Evolutionary conservation across 306 rosid genomes (phyloP), one percentile per base, ranked within the genome.

Genomic region (Gleditsia sinensis): DNA sequence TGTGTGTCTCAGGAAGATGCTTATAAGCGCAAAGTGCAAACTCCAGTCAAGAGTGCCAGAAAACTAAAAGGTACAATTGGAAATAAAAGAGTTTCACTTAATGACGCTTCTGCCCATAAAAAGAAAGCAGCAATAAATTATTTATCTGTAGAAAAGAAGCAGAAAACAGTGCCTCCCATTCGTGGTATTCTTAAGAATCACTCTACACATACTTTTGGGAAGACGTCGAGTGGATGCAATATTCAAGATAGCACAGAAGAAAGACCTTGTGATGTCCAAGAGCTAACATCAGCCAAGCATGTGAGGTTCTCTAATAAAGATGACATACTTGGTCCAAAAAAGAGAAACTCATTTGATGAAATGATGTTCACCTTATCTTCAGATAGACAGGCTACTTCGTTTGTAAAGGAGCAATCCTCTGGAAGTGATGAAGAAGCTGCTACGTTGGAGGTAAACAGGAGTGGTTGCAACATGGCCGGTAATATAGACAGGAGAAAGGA

Each of bases 301-400:
- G 92, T 87, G 72, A 88, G 72, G 67, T 86, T 90, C 78, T 83
- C 86, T 23, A 86, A 46, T 27, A 83, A 79, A 75, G 89, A 88
- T 32, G 86, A 75, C 74, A 71, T 85, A 50, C 81, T 84, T 77
- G 82, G 89, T 77, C 87, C 85, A 25, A 59, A 72, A 49, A 79
- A 25, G 78, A 74, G 71, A 64, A 54, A 49, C 25, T 89, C 85
- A 69, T 82, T 58, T 74, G 86, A 84, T 43, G 82, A 84, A 65
- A 66, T 73, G 54, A 51, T 42, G 78, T 81, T 77, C 53, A 71
- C 75, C 67, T 75, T 63, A 78, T 76, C 87, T 78, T 81, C 87
- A 28, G 91, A 86, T 46, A 75, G 33, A 23, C 57, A 75, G 48
- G 55, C 85, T 62, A 75, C 88, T 74, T 83, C 85, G 55, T 71